Evolutionary conservation across 2,329 filamentous ascomycete species (phyloP).

Genomic region (Penicillium sp.): DNA sequence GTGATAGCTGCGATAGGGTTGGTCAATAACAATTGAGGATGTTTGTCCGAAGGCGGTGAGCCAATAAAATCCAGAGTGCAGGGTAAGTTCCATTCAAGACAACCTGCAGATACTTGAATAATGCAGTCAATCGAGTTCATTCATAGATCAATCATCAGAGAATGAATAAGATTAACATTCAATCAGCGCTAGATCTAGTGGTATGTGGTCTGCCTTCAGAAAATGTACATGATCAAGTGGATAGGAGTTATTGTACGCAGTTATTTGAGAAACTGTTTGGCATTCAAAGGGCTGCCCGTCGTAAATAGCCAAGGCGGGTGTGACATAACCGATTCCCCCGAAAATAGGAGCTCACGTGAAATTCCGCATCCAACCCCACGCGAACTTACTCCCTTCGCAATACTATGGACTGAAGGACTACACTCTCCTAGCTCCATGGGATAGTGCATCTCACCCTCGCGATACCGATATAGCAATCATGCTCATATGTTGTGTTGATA

Average conservation of each 20-base stretch:
- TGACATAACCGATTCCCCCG: slow-evolving; percentile 1
- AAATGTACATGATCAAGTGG: no score
- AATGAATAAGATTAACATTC: no score
- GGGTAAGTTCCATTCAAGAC: no score
- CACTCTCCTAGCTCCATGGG: background rate
- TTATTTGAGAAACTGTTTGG: no score
- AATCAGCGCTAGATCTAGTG: no score
- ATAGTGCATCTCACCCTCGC: background rate
- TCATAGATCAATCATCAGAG: no score
- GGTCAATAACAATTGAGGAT: slow-evolving; percentile 14
- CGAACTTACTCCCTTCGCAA: slow-evolving; percentile 1
- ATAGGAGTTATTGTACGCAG: no score
- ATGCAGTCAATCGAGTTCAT: no score
- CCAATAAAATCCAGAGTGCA: background rate
- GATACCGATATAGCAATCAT: slow-evolving; percentile 15
- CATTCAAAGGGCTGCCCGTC: background rate
- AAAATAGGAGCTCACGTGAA: slow-evolving; percentile 9
- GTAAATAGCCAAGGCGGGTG: background rate
- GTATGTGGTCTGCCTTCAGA: no score
- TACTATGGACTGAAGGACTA: background rate
- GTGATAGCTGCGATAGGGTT: slow-evolving; percentile 5
- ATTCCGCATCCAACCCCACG: slow-evolving; percentile 5
- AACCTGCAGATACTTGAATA: no score
- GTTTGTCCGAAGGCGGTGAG: slow-evolving; percentile 18
- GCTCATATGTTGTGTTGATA: slow-evolving; percentile 14